Base-by-base conservation (phyloP, 495 filamentous ascomycete genomes). In the Penicillium steckii region DNA sequence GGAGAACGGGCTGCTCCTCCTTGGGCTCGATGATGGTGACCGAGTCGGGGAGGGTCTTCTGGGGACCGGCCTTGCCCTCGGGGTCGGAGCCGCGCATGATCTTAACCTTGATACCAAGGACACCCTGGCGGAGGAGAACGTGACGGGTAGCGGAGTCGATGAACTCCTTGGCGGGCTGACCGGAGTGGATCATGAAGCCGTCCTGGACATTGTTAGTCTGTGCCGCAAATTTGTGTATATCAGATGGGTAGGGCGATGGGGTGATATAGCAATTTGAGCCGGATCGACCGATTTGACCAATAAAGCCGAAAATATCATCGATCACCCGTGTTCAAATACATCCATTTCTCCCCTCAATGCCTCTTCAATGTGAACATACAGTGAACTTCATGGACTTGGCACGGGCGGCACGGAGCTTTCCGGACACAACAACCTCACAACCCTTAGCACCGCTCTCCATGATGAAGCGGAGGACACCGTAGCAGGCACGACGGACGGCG, bases 321-420 rank as follows among this genome's bases (percentile, higher is more conserved):
- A n/a, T 37, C 33, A 37, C n/a, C 15, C 33, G 3, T 4, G n/a
- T 3, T 37, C 33, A 17, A 17, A 0, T 1, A 0, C n/a, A 15
- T n/a, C 33, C 33, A 18, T 5, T n/a, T 12, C 4, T 37, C n/a
- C 1, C 15, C 3, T n/a, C 33, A 18, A 12, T 55, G 29, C 44
- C 43, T 25, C 43, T 17, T 32, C 35, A 43, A 42, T 57, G 29
- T 49, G 50, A 50, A 78, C 83, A 55, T 81, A 89, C 85, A 72
- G 94, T 98, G 86, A 98, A 98, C 85, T 98, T 98, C 94, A 98
- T 98, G 82, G 84, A 89, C 89, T 98, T 98, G 72, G 94, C 94
- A 83, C 94, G 89, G 64, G 94, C 94, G 77, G 94, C 94, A 67
- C 94, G 86, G 59, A 98, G 88, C 84, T 98, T 98, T 74, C 94